Percentiles rank a stretch among this genome's conserved stretches.
Conservation (phyloP, 2,329 filamentous ascomycete species). For the Clonostachys solani region DNA sequence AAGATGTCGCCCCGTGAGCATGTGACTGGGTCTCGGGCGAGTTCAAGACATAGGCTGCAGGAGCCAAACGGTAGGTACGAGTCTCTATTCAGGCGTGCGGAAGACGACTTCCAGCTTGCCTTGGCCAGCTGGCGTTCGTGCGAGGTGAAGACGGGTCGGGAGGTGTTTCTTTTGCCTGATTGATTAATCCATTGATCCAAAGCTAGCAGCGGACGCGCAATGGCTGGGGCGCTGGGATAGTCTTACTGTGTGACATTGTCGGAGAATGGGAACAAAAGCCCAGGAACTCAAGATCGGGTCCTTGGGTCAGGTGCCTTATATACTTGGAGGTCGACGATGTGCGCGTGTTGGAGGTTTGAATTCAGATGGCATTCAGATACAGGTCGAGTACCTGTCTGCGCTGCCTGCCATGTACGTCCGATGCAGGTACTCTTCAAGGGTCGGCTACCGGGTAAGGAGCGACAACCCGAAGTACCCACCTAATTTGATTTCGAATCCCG, state of each 20-base stretch:
- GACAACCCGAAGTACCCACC: too few relatives aligned
- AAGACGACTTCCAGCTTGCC: slow-evolving; percentile 74
- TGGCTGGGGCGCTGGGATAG: background rate
- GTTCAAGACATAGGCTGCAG: slow-evolving; percentile 81
- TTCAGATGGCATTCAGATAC: too few relatives aligned
- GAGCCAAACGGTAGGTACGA: slow-evolving; percentile 89
- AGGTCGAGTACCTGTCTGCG: too few relatives aligned
- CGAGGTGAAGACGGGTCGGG: slow-evolving; percentile 87
- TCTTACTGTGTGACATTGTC: background rate
- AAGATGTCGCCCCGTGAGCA: slow-evolving; percentile 86
- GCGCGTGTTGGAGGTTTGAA: too few relatives aligned
- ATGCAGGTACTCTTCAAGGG: too few relatives aligned
- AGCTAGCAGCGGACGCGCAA: background rate
- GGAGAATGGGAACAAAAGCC: background rate
- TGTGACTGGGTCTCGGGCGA: slow-evolving; percentile 76
- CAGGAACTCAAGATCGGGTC: background rate
- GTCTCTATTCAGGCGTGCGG: slow-evolving; percentile 82
- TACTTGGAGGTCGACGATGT: too few relatives aligned
- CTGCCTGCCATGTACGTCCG: too few relatives aligned
- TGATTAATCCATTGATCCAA: too few relatives aligned
- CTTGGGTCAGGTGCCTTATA: too few relatives aligned
- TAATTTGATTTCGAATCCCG: too few relatives aligned
- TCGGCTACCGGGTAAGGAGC: too few relatives aligned
- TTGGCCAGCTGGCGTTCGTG: slow-evolving; percentile 84
- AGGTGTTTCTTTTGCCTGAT: slow-evolving; percentile 80